A percentile compares a stretch with the other conserved stretches of the same genome.
These are phyloP conservation scores for Waltiozyma sp. DNA, from an alignment of 1,139 yeast species.

Conservation along the genomic window DNA sequence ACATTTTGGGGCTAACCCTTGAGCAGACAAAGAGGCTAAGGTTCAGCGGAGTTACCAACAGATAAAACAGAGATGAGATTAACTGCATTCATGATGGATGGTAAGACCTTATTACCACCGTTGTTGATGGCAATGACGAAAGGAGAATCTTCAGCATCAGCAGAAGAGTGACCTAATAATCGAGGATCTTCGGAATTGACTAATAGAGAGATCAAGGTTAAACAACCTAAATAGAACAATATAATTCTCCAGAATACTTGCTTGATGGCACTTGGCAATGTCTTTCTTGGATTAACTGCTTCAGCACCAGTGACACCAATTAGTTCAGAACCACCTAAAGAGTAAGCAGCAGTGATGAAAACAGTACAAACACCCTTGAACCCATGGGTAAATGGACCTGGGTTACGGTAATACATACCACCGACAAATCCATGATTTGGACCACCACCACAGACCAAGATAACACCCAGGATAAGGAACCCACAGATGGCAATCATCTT, in stretches of 20 bases:
- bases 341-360: constrained; percentile 45
- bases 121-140: constrained; percentile 48
- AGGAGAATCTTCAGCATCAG: constrained; percentile 47
- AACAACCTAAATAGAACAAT: constrained; percentile 49
- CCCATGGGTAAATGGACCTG: constrained; percentile 51
- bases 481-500: constrained; percentile 57
- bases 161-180: constrained; percentile 35
- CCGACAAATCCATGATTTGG: constrained; percentile 47
- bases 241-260: constrained; percentile 74
- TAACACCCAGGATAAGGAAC: constrained; percentile 59
- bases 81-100: constrained; percentile 41
- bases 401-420: constrained; percentile 43
- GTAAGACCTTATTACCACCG: constrained; percentile 44
- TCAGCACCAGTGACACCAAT: constrained; percentile 89
- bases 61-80: constrained; percentile 56
- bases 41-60: constrained; percentile 64
- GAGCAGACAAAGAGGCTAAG: constrained; percentile 50
- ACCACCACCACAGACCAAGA: constrained; percentile 47
- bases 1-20: constrained; percentile 50
- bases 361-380: constrained; percentile 46
- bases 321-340: constrained; percentile 58
- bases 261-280: constrained; percentile 63
- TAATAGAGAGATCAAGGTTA: constrained; percentile 55
- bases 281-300: constrained; percentile 61
- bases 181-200: constrained; percentile 47